These are phyloP conservation scores for Teunomyces barrocoloradensis DNA, from an alignment of 805 yeast species.

Conservation along the genomic window DNA sequence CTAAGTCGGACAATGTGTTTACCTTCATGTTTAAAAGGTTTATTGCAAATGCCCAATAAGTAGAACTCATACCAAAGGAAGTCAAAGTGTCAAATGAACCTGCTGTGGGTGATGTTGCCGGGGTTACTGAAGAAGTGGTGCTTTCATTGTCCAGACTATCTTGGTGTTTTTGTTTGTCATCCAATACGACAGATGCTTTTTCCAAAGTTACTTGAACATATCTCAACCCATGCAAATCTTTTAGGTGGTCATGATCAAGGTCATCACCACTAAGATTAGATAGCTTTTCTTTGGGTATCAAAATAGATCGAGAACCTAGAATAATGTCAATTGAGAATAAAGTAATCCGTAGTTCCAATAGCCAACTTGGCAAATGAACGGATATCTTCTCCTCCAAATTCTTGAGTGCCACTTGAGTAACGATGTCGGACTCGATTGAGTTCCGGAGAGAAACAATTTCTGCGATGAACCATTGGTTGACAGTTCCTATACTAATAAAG, in stretches of 20 bases:
- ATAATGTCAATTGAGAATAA: constrained; percentile 16
- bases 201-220: constrained; percentile 13
- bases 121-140: background rate
- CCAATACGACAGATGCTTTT: constrained; percentile 8
- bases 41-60: constrained; percentile 23
- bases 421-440: background rate
- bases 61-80: constrained; percentile 7
- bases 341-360: constrained; percentile 21
- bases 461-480: constrained; percentile 26
- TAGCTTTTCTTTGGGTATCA: constrained; percentile 25
- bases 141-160: background rate
- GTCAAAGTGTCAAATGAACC: constrained; percentile 31
- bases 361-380: constrained; percentile 32
- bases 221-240: constrained; percentile 20
- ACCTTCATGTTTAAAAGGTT: constrained; percentile 16
- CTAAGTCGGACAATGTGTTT: constrained; percentile 13
- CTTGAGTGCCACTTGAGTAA: background rate
- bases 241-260: constrained; percentile 15
- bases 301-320: constrained; percentile 39
- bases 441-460: constrained; percentile 12
- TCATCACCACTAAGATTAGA: constrained; percentile 11
- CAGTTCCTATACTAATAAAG: constrained; percentile 25
- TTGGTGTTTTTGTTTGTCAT: constrained; percentile 3
- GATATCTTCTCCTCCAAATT: constrained; percentile 16
- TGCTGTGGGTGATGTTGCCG: constrained; percentile 12